phyloP scores from a whole-genome alignment of 306 rosid genomes.

The Prunus mume region DNA sequence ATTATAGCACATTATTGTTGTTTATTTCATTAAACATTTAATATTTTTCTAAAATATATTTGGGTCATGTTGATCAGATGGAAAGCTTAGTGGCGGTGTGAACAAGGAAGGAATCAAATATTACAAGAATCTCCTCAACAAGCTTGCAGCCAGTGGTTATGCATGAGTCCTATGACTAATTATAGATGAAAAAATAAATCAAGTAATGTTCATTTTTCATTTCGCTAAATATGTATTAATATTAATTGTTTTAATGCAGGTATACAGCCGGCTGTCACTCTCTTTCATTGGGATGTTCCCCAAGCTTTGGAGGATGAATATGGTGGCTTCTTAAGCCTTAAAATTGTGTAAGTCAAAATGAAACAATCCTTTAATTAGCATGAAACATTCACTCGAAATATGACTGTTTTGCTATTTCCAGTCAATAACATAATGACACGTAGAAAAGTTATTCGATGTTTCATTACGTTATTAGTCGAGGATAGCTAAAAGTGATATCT shows the following conservation, averaged over 20 bases:
- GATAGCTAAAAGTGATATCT: too few relatives aligned
- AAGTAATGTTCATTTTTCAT: neutral
- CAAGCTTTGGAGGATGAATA: slow-evolving; percentile 33
- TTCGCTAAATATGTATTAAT: neutral
- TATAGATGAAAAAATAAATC: neutral
- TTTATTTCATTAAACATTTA: neutral
- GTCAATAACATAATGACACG: too few relatives aligned
- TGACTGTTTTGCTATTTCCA: fast-evolving
- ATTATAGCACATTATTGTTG: neutral
- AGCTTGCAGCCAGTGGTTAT: slow-evolving; percentile 31
- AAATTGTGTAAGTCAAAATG: slow-evolving; percentile 29
- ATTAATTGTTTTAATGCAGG: slow-evolving; percentile 5
- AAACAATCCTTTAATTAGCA: too few relatives aligned
- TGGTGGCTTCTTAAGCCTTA: slow-evolving; percentile 36
- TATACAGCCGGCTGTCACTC: slow-evolving; percentile 30
- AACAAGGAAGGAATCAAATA: slow-evolving; percentile 43
- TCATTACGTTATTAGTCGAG: too few relatives aligned
- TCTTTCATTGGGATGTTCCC: slow-evolving; percentile 46
- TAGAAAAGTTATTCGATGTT: too few relatives aligned
- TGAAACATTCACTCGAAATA: too few relatives aligned
- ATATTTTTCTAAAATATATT: neutral
- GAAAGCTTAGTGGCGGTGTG: slow-evolving; percentile 42
- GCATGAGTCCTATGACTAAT: neutral
- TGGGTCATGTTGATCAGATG: slow-evolving; percentile 25
- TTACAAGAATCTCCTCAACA: slow-evolving; percentile 38